Base-by-base conservation (phyloP, 2,329 filamentous ascomycete species). In the Aspergillus hiratsukae region DNA sequence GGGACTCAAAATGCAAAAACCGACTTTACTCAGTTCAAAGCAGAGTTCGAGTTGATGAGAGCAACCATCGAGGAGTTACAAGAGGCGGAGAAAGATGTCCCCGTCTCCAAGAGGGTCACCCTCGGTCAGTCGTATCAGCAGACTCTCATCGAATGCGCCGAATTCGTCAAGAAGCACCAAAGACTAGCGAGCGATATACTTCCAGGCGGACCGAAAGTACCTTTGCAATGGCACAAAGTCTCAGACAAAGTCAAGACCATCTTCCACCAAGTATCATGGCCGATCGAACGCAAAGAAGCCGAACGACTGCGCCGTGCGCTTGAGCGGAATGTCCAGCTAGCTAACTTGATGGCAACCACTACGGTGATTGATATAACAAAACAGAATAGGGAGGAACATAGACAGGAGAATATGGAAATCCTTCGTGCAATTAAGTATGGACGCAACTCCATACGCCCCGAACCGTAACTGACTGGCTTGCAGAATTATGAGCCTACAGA, bases 311-410 rank as follows among this genome's bases (percentile, higher is more conserved):
- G 58, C 19, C 19, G 45, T 3, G 28, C 31, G 9, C 29, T 61
- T 2, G 56, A 58, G n/a, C 51, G 58, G 11, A 56, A 58, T 43
- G 43, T 58, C 3, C 54, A 60, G 40, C 56, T 61, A 19, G 58
- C 58, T 0, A 57, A 48, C 9, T 48, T 61, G 19, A 61, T 58
- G 25, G 45, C 55, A 0, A 59, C 53, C 2, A 31, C 53, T 21
- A 54, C 46, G 4, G 55, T 52, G 2, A 51, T 55, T 6, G 58
- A 54, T 45, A 45, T 46, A 29, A 52, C 54, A 10, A 55, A 21
- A 46, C 41, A 27, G 31, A 17, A 35, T 35, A 52, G 53, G 7
- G 9, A 51, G 2, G 58, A 61, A 4, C 48, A 60, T 21, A 51
- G 53, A 7, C 11, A 51, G 3, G 58, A 60, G 4, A 53, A 61